Evolutionary conservation across 768 basidiomycete genomes (phyloP).

Genomic region (Serendipita sp.): DNA sequence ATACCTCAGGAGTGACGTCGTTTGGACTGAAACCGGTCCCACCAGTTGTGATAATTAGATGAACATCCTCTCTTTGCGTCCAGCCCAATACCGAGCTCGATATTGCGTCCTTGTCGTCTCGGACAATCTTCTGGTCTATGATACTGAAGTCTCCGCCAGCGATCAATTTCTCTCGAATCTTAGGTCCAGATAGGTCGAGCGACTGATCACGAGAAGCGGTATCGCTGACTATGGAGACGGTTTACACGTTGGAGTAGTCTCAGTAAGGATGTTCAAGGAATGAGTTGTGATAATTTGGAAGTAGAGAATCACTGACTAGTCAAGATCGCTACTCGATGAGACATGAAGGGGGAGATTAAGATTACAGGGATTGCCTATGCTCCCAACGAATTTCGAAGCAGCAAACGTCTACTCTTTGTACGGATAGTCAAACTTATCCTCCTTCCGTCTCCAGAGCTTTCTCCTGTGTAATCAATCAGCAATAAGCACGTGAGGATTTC

Average conservation of each 20-base stretch:
- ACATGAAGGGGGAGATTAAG: neutral
- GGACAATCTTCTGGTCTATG: constrained; percentile 29
- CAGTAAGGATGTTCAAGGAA: neutral
- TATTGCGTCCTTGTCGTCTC: constrained; percentile 48
- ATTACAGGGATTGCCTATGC: neutral
- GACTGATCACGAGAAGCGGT: constrained; percentile 34
- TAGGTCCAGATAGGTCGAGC: constrained; percentile 53
- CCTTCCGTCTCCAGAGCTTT: constrained; percentile 82
- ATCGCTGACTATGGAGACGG: constrained; percentile 43
- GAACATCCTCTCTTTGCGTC: constrained; percentile 31
- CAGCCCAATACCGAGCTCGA: constrained; percentile 31
- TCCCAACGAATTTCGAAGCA: neutral
- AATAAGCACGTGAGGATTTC: neutral
- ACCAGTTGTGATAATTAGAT: constrained; percentile 71
- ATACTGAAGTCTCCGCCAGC: constrained; percentile 5
- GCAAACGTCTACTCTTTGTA: neutral
- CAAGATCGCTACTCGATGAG: constrained; percentile 9
- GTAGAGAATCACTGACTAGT: constrained; percentile 9
- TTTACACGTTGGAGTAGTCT: neutral
- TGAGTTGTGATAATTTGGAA: neutral
- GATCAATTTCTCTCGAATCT: constrained; percentile 36
- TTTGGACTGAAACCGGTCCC: constrained; percentile 76
- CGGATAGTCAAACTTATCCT: constrained; percentile 23
- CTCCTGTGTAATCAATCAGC: constrained; percentile 35
- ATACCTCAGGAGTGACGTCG: constrained; percentile 74